These are phyloP conservation scores for Malus hybrid DNA, from an alignment of 331 rosid species.

Conservation along the genomic window DNA sequence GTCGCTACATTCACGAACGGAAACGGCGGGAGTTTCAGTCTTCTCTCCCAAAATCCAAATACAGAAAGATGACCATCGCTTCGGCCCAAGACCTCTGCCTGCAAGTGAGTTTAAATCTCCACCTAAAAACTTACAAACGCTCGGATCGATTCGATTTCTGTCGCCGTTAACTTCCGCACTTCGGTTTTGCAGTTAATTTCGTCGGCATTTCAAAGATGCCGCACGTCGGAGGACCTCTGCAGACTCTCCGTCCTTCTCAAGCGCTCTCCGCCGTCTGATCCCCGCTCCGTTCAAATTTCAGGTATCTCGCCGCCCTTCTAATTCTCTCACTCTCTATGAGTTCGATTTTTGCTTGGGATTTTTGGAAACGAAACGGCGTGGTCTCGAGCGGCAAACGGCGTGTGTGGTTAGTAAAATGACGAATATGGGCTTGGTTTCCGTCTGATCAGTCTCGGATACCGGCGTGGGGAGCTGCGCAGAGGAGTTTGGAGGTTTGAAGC, in stretches of 20 bases:
- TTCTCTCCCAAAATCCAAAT: background rate
- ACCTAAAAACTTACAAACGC: background rate
- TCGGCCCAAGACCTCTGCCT: constrained; percentile 42
- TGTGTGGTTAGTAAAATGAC: background rate
- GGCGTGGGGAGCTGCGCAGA: constrained; percentile 68
- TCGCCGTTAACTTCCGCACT: background rate
- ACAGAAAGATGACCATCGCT: constrained; percentile 40
- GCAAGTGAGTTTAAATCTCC: constrained; percentile 36
- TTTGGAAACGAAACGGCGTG: background rate
- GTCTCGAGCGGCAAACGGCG: background rate
- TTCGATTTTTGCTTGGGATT: background rate
- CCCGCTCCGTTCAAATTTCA: constrained; percentile 39
- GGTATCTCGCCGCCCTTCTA: constrained; percentile 21
- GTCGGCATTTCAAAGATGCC: constrained; percentile 74
- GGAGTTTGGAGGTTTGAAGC: constrained; percentile 51
- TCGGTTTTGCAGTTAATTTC: constrained; percentile 48
- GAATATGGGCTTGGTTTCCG: background rate
- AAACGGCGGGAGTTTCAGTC: constrained; percentile 9
- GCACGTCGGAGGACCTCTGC: constrained; percentile 56
- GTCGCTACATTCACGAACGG: background rate
- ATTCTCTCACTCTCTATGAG: background rate
- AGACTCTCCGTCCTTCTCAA: constrained; percentile 51
- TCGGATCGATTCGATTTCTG: background rate
- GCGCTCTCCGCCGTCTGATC: constrained; percentile 40
- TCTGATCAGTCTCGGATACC: constrained; percentile 68